Evolutionary conservation across 208 protist species (phyloP).

Genomic region (Trypanosoma brucei): DNA sequence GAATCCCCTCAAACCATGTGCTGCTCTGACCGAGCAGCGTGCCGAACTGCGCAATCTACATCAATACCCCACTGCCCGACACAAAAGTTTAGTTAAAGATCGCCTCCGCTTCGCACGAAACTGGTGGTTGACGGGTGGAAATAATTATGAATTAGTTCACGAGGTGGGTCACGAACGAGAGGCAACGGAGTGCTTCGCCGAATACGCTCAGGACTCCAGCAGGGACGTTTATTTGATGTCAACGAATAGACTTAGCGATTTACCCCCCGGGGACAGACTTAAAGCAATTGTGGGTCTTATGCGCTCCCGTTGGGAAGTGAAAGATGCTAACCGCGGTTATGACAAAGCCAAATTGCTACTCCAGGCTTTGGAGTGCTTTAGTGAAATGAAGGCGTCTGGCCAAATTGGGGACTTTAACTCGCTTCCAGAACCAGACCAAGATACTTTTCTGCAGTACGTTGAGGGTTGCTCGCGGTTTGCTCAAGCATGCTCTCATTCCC

Average conservation of each 20-base stretch:
- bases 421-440: constrained; percentile 73
- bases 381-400: constrained; percentile 63
- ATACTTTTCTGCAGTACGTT: constrained; percentile 85
- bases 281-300: constrained; percentile 71
- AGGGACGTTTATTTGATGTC: constrained; percentile 72
- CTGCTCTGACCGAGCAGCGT: constrained; percentile 37
- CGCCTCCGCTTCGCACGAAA: constrained; percentile 65
- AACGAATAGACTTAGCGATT: constrained; percentile 66
- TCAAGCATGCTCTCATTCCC: constrained; percentile 77
- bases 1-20: background rate
- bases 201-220: constrained; percentile 64
- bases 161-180: constrained; percentile 82
- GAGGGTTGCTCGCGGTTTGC: constrained; percentile 70
- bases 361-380: constrained; percentile 85
- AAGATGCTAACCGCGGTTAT: constrained; percentile 78
- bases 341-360: constrained; percentile 84
- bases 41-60: constrained; percentile 80
- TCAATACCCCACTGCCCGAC: constrained; percentile 78
- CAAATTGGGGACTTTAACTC: constrained; percentile 60
- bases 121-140: constrained; percentile 77
- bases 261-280: constrained; percentile 64
- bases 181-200: constrained; percentile 79
- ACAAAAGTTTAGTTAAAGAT: constrained; percentile 88
- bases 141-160: constrained; percentile 85
- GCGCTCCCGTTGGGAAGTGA: constrained; percentile 70